These are phyloP conservation scores for Nymphaea colorata DNA, from an alignment of 164 flowering plant species.

Conservation along the genomic window DNA sequence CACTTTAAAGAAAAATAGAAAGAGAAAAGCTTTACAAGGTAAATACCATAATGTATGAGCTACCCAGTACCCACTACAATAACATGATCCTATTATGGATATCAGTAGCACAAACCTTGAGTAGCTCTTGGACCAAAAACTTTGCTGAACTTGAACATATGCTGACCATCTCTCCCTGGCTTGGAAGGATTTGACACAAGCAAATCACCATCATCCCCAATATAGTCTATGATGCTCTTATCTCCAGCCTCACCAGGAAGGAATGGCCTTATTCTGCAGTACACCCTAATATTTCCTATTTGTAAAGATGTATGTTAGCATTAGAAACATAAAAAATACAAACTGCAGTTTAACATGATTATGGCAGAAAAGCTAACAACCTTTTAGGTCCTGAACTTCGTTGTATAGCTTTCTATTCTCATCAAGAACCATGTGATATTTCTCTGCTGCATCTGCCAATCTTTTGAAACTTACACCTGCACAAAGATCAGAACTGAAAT, in stretches of 20 bases:
- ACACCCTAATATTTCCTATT: slow-evolving; percentile 87
- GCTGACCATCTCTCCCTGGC: slow-evolving; percentile 68
- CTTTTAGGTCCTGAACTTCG: slow-evolving; percentile 96
- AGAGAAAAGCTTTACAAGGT: too few species aligned
- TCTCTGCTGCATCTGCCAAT: slow-evolving; percentile 63
- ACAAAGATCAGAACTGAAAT: background rate
- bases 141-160: slow-evolving; percentile 79
- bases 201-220: slow-evolving; percentile 88
- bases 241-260: slow-evolving; percentile 64
- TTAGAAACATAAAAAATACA: background rate
- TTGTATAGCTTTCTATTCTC: slow-evolving; percentile 88
- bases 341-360: background rate
- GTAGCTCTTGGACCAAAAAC: slow-evolving; percentile 66
- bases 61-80: too few species aligned
- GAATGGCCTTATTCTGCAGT: slow-evolving; percentile 90
- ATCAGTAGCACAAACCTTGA: slow-evolving; percentile 48
- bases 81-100: background rate
- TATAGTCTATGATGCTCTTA: slow-evolving; percentile 59
- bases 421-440: slow-evolving; percentile 66
- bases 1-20: too few species aligned
- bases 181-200: slow-evolving; percentile 68
- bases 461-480: slow-evolving; percentile 64
- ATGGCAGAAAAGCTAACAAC: slow-evolving; percentile 16
- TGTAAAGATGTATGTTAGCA: background rate
- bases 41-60: too few species aligned